These are phyloP conservation scores for Cutaneotrichosporon cyanovorans DNA, from an alignment of 1,284 basidiomycete species.

Conservation along the genomic window DNA sequence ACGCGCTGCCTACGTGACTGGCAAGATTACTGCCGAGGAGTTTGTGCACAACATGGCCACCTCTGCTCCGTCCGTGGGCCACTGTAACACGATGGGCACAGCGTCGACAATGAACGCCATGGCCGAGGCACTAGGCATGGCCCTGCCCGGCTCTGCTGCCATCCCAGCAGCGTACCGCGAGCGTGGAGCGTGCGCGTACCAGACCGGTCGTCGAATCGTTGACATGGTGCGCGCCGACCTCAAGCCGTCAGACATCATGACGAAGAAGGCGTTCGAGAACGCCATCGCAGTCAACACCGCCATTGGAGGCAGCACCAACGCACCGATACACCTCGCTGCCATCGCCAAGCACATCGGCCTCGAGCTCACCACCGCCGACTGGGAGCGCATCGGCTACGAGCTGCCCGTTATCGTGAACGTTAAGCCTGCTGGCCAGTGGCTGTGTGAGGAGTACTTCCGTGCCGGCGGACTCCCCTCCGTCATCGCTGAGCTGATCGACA, in stretches of 20 bases:
- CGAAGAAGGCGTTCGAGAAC: slow-evolving; percentile 82
- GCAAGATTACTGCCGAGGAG: slow-evolving; percentile 36
- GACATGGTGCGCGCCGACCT: slow-evolving; percentile 74
- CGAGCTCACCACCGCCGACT: slow-evolving; percentile 34
- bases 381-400: slow-evolving; percentile 40
- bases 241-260: slow-evolving; percentile 88
- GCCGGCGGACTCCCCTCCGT: slow-evolving; percentile 42
- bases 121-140: slow-evolving; percentile 85
- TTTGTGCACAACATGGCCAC: slow-evolving; percentile 37
- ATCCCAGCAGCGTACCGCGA: slow-evolving; percentile 57
- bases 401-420: slow-evolving; percentile 40
- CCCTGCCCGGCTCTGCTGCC: slow-evolving; percentile 78
- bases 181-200: slow-evolving; percentile 51
- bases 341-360: slow-evolving; percentile 44
- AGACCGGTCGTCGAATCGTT: slow-evolving; percentile 73
- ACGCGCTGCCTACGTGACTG: slow-evolving; percentile 31
- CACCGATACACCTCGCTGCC: slow-evolving; percentile 47
- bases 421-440: slow-evolving; percentile 39
- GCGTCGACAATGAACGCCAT: slow-evolving; percentile 71
- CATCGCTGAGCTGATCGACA: slow-evolving; percentile 35
- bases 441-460: slow-evolving; percentile 44
- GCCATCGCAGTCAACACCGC: slow-evolving; percentile 78
- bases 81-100: slow-evolving; percentile 46
- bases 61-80: slow-evolving; percentile 36
- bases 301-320: slow-evolving; percentile 86